Conservation (phyloP, 208 protist genomes). For the Trichomonas tenax region DNA sequence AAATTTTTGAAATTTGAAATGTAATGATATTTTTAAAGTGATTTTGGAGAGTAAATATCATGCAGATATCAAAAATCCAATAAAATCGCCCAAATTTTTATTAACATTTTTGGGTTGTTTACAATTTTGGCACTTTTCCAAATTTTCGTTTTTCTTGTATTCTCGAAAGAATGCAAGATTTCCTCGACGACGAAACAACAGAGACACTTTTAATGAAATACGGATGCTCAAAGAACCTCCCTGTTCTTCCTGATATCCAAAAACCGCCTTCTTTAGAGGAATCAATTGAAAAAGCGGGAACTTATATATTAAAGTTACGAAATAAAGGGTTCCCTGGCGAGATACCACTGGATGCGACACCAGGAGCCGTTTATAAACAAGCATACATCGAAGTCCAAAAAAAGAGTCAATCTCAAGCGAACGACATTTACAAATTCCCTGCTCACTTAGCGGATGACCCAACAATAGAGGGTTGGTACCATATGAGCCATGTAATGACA, state of each 20-base stretch:
- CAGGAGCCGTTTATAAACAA: neutral
- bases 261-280: neutral
- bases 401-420: neutral
- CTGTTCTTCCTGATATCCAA: neutral
- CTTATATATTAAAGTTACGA: neutral
- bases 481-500: neutral
- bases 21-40: too few relatives aligned
- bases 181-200: neutral
- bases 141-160: neutral
- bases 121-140: neutral
- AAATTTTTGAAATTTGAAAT: too few relatives aligned
- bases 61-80: too few relatives aligned
- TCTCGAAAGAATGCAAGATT: neutral
- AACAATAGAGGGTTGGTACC: neutral
- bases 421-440: neutral
- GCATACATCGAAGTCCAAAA: neutral
- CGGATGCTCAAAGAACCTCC: neutral
- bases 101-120: too few relatives aligned
- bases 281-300: neutral
- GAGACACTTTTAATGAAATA: neutral
- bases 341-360: neutral
- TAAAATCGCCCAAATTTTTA: too few relatives aligned
- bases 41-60: too few relatives aligned
- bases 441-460: neutral
- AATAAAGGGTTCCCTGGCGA: neutral